Conservation (phyloP, 768 basidiomycete species). For the Saitozyma podzolica region DNA sequence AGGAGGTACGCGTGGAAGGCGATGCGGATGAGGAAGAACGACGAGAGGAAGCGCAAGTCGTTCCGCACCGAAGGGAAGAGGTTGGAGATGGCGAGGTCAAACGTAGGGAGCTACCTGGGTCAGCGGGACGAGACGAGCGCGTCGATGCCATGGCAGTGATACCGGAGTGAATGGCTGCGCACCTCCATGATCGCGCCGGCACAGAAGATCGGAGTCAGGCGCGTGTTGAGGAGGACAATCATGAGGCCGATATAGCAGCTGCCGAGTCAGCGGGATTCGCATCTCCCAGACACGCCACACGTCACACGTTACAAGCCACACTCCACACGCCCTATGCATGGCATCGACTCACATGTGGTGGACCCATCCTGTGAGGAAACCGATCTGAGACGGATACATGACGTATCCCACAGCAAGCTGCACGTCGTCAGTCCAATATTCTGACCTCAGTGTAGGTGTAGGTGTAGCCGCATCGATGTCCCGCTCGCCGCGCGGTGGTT, state of each 20-base stretch:
- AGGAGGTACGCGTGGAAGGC: constrained; percentile 56
- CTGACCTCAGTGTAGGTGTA: no score
- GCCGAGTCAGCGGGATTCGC: not conserved
- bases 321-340: not conserved
- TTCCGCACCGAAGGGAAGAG: constrained; percentile 57
- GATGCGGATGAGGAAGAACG: constrained; percentile 62
- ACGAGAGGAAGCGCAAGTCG: constrained; percentile 58
- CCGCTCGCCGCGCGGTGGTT: no score
- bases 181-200: constrained; percentile 59
- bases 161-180: constrained; percentile 8
- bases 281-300: no score
- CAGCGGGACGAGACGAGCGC: not conserved
- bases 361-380: constrained; percentile 62
- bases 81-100: constrained; percentile 58
- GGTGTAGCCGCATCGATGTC: no score
- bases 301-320: not conserved
- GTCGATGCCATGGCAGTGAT: not conserved
- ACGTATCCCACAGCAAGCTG: constrained; percentile 58
- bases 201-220: constrained; percentile 57
- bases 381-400: constrained; percentile 58
- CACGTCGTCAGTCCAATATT: not conserved
- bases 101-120: constrained; percentile 56
- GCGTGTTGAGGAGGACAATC: constrained; percentile 53
- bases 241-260: constrained; percentile 56
- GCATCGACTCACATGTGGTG: constrained; percentile 54